Conservation (phyloP, 192 early-diverging fungal species). For the Coemansia sp. region DNA sequence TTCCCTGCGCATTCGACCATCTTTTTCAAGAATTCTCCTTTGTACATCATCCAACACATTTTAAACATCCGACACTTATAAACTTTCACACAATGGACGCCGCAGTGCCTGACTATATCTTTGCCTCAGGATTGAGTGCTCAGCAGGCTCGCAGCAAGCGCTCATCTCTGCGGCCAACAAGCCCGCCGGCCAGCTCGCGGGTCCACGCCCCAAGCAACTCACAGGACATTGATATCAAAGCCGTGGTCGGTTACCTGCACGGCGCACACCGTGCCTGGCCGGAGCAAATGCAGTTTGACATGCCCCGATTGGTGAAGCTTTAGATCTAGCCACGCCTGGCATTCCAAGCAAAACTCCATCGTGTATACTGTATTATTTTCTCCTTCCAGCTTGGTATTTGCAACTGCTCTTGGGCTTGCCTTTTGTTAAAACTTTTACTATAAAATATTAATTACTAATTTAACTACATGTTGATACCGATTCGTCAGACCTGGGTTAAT, state of each 20-base stretch:
- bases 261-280: conserved; percentile 46
- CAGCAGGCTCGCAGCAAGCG: conserved; percentile 49
- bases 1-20: background rate
- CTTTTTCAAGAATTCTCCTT: background rate
- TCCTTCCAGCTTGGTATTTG: background rate
- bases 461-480: conserved; percentile 1
- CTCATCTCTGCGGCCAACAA: conserved; percentile 20
- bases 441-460: background rate
- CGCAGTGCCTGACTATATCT: conserved; percentile 47
- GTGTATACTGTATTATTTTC: conserved; percentile 1
- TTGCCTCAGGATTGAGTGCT: conserved; percentile 47
- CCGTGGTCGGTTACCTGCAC: conserved; percentile 37
- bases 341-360: background rate
- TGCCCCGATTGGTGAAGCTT: conserved; percentile 47
- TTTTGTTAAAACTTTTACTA: background rate
- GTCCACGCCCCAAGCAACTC: conserved; percentile 3
- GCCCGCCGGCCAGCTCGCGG: conserved; percentile 25
- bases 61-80: background rate
- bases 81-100: conserved; percentile 23
- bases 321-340: conserved; percentile 1
- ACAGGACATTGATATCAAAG: conserved; percentile 36
- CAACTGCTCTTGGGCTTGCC: background rate
- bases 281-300: conserved; percentile 43
- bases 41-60: background rate
- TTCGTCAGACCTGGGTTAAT: background rate